Evolutionary conservation across 345 rosid genomes (phyloP).

Genomic region (Brassica nigra): DNA sequence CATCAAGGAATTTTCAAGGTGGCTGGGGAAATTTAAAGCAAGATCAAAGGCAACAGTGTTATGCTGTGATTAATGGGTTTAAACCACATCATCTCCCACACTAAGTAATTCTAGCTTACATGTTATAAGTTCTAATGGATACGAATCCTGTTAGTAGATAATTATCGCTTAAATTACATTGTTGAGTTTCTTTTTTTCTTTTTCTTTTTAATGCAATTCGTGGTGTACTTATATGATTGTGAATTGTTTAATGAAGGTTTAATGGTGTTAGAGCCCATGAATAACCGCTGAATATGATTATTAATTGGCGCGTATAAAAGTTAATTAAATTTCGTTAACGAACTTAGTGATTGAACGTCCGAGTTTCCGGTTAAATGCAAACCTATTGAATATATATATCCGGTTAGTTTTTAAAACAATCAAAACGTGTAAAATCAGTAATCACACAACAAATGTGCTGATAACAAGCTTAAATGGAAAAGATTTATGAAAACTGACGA

Average conservation of each 20-base stretch:
- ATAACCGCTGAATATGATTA: background rate
- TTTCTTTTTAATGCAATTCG: background rate
- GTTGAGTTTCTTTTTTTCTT: background rate
- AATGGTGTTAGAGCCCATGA: background rate
- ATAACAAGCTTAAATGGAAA: background rate
- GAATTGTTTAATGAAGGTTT: background rate
- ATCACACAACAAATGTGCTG: too few species aligned
- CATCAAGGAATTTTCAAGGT: conserved; percentile 34
- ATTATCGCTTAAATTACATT: background rate
- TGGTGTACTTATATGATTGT: background rate
- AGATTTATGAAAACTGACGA: background rate
- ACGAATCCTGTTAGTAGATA: background rate
- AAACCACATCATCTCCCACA: conserved; percentile 38
- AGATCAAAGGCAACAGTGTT: conserved; percentile 43
- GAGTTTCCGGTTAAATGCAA: background rate
- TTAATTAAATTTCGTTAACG: background rate
- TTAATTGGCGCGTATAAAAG: background rate
- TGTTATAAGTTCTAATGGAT: background rate
- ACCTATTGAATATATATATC: background rate
- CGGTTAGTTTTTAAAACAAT: conserved; percentile 4
- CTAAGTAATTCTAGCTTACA: conserved; percentile 3
- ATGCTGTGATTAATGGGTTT: conserved; percentile 37
- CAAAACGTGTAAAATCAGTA: too few species aligned
- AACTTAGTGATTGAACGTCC: background rate
- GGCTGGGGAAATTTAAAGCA: conserved; percentile 35